Conservation (phyloP, 2,329 filamentous ascomycete species). For the Calonectria montana region DNA sequence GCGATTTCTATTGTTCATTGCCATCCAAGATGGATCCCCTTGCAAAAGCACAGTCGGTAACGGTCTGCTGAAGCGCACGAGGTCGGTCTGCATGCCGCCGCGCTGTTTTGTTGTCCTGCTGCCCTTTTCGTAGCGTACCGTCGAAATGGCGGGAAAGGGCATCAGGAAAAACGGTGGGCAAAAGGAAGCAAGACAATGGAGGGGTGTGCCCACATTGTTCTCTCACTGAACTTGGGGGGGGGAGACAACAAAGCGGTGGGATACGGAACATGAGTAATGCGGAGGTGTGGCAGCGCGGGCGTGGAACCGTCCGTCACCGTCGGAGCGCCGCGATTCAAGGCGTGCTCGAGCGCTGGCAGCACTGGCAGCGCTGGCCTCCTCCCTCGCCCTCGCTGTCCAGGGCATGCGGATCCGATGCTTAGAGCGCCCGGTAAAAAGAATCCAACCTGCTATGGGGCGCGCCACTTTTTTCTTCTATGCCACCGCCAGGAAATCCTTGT, state of each 20-base stretch:
- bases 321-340: conserved; percentile 10
- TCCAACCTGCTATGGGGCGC: not conserved
- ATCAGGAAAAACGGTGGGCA: conserved; percentile 13
- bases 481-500: not conserved
- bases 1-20: not conserved
- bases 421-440: not conserved
- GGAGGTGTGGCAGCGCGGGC: conserved; percentile 8
- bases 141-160: not conserved
- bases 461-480: conserved; percentile 6
- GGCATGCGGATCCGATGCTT: conserved; percentile 7
- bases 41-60: conserved; percentile 3
- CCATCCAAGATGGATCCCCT: conserved; percentile 21
- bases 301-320: conserved; percentile 7
- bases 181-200: not conserved
- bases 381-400: not conserved
- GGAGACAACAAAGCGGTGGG: conserved; percentile 23
- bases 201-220: conserved; percentile 3
- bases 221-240: conserved; percentile 7
- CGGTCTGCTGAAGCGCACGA: conserved; percentile 5
- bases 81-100: not conserved
- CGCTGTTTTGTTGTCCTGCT: not conserved
- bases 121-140: not conserved
- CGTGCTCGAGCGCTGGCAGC: conserved; percentile 3
- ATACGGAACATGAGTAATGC: conserved; percentile 19
- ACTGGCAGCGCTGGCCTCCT: not conserved